A percentile compares a stretch with the other conserved stretches of the same genome.
phyloP scores from a whole-genome alignment of 805 yeast species.

The Barnettozyma salicaria region DNA sequence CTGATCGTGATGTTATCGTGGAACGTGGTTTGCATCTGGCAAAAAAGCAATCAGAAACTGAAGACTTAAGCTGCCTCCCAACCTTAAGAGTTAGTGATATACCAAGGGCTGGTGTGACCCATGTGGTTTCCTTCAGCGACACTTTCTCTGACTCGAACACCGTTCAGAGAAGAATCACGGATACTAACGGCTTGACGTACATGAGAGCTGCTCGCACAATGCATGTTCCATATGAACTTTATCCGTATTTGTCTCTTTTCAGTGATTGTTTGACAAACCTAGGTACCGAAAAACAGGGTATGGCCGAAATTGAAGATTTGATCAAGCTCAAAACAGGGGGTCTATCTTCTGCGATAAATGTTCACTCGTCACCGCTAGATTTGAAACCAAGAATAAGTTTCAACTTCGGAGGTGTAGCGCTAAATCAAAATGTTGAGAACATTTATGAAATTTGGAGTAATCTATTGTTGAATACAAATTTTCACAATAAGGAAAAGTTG shows the following conservation, averaged over 20 bases:
- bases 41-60: constrained; percentile 58
- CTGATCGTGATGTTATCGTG: constrained; percentile 52
- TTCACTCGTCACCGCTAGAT: constrained; percentile 51
- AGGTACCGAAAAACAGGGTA: constrained; percentile 69
- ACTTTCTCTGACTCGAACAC: constrained; percentile 24
- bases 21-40: constrained; percentile 56
- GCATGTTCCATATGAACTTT: constrained; percentile 51
- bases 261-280: constrained; percentile 74
- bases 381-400: constrained; percentile 46
- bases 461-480: constrained; percentile 63
- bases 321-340: constrained; percentile 87
- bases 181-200: constrained; percentile 79
- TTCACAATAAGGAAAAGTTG: constrained; percentile 61
- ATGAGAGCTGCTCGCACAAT: constrained; percentile 61
- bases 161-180: constrained; percentile 46
- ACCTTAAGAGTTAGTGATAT: constrained; percentile 72
- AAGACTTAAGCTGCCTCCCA: constrained; percentile 77
- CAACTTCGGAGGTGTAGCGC: constrained; percentile 59
- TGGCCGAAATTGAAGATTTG: constrained; percentile 79
- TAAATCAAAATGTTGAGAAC: constrained; percentile 55
- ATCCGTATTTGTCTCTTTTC: constrained; percentile 71
- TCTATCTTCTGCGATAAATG: constrained; percentile 52
- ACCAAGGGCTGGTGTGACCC: constrained; percentile 43
- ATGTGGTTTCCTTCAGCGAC: constrained; percentile 27
- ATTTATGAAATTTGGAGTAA: constrained; percentile 65